Base-by-base conservation (phyloP, 352 stramenopile species). In the Hyphochytrium catenoides region DNA sequence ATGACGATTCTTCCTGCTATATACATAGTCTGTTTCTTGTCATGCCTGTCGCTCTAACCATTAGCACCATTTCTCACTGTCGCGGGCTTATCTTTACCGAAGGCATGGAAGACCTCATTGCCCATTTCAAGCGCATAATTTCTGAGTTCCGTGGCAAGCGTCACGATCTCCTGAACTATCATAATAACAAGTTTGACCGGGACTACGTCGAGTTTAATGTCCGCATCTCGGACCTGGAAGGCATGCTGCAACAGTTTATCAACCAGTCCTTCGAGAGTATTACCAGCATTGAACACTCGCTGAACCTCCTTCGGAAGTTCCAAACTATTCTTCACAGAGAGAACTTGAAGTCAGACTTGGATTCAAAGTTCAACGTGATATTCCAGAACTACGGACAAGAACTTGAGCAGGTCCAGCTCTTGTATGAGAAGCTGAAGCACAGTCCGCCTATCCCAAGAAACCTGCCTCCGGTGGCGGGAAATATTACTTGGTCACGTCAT, bases 241-340 rank as follows among this genome's bases (percentile, higher is more conserved):
- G 71, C 2, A 45, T 76, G n/a, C 69, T 98, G 27, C 88, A 97
- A 51, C 83, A 94, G 46, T 98, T 97, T 47, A 95, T 98, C 55
- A 95, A 98, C 56, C 75, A 93, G 44, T 95, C 77, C 9, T 98
- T 98, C 44, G 86, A 97, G 51, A 95, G 94, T 39, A 96, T 96
- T 51, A 94, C 85, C 9, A 94, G 76, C 1, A 96, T 97, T 41
- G 84, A 95, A 53, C 81, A 96, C 44, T 95, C 83, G 21, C 57
- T 98, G 7, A 76, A 91, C 34, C 53, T 97, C 3, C 57, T 98
- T 14, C 75, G 84, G 39, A 96, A 96, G 46, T 97, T 97, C 47
- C 85, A 97, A 56, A 82, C 60, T 4, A 96, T 98, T 35, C 53
- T 98, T 28, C 87, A 97, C 56, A 67, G 90, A 28, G 90, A 98